Evolutionary conservation across 495 filamentous ascomycete species (phyloP), one percentile per base, ranked within the genome.

Genomic region (Tuber magnatum): DNA sequence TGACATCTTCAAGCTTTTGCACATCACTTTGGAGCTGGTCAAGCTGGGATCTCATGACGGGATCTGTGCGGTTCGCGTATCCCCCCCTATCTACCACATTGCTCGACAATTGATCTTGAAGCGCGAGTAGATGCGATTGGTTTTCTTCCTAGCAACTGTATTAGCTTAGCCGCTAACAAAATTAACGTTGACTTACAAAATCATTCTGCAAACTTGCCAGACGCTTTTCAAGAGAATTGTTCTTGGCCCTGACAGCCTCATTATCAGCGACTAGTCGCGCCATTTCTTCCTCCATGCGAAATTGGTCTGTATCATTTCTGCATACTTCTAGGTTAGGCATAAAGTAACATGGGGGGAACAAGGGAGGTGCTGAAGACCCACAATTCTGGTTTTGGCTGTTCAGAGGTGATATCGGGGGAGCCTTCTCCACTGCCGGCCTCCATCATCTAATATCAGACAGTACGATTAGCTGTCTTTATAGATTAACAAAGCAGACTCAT

Each of bases 231-330:
- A 83, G 46, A 22, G 69, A 65, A 65, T 80, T 73, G 41, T 79
- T 81, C 65, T 82, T 76, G 40, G 76, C 75, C 68, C 82, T 81
- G 22, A 77, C 76, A 43, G 74, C 75, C 28, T 83, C 81, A 40
- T 82, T 82, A 48, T 82, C 81, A 3, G 81, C 76, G 35, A 81
- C 78, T 44, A 83, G 46, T 44, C 81, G 74, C 65, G 78, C 81
- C 78, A 83, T 80, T 70, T 83, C 81, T 56, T 83, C 81, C 70
- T 83, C 81, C 81, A 83, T 76, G 41, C 81, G 44, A 56, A 83
- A 82, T 38, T 82, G 81, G 51, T 82, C 78, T 41, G 78, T 76
- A 77, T 82, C 81, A 38, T 77, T 44, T 79, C 76, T 35, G 40
- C 71, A 51, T 73, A 75, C 70, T 3, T 69, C 28, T 18, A 14